Base-by-base conservation (phyloP, 2,329 filamentous ascomycete genomes). In the Trichoderma atrobrunneum region DNA sequence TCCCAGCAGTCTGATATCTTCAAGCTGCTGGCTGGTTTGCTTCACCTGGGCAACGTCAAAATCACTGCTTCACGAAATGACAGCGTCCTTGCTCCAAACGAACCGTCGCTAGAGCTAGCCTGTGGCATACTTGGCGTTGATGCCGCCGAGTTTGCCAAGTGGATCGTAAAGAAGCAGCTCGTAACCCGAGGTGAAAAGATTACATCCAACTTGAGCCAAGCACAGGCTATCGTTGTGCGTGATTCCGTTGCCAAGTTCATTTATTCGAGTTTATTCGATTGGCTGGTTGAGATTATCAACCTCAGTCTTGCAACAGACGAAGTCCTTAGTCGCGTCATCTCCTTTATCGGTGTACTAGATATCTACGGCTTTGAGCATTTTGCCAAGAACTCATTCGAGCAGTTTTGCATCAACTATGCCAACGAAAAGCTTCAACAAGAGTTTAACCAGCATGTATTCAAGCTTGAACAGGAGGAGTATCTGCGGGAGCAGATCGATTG, bases 311-410 rank as follows among this genome's bases (percentile, higher is more conserved):
- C 96, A 14, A 94, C 94, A 1, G 92, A 97, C 59, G 92, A 95
- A 75, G 93, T 98, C 48, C 82, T 98, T 67, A 90, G 87, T 77
- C 90, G 93, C 54, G 94, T 97, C 71, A 89, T 86, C 70, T 95
- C 93, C 2, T 99, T 99, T 82, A 99, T 99, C 78, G 96, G 96
- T 82, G 96, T 99, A 62, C 89, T 99, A 75, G 96, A 99, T 93
- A 99, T 99, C 77, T 98, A 98, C 82, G 95, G 95, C 75, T 99
- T 99, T 79, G 96, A 99, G 82, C 96, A 98, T 83, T 99, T 99
- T 79, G 95, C 96, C 74, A 98, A 98, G 87, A 99, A 99, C 85
- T 99, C 96, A 0, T 99, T 99, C 78, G 96, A 99, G 82, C 96
- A 99, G 82, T 99, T 99, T 83, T 99, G 96, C 84, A 99, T 99